A percentile compares a stretch with the other conserved stretches of the same genome.
These are phyloP conservation scores for Mucuna pruriens DNA, from an alignment of 306 rosid species.

Conservation along the genomic window DNA sequence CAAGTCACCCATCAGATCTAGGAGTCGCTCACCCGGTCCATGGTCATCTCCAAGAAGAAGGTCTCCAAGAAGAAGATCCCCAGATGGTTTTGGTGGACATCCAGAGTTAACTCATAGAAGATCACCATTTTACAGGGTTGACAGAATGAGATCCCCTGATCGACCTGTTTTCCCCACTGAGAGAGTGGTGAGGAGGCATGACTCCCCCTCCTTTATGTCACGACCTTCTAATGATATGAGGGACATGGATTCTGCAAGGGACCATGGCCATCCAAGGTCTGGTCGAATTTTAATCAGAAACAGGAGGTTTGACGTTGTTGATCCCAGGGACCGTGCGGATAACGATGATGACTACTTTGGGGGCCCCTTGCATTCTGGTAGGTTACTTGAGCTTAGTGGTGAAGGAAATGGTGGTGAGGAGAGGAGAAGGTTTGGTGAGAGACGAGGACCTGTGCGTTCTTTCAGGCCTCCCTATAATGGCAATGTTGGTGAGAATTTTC, in stretches of 20 bases:
- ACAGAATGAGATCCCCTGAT: conserved; percentile 86
- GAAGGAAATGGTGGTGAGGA: conserved; percentile 78
- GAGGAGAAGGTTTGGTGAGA: conserved; percentile 76
- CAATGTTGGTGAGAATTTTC: conserved; percentile 65
- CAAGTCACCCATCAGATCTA: conserved; percentile 76
- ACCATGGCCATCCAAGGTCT: conserved; percentile 72
- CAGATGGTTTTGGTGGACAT: conserved; percentile 75
- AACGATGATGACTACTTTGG: conserved; percentile 66
- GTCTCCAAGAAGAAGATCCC: conserved; percentile 86
- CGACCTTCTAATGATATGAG: conserved; percentile 68
- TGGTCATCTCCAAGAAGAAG: conserved; percentile 83
- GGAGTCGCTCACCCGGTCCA: conserved; percentile 79
- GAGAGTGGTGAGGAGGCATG: conserved; percentile 70
- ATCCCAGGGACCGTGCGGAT: conserved; percentile 68
- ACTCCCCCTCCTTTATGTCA: conserved; percentile 61
- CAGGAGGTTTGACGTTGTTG: conserved; percentile 72
- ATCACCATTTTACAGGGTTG: conserved; percentile 69
- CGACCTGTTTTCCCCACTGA: conserved; percentile 66
- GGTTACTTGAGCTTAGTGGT: conserved; percentile 56
- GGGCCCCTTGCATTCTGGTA: conserved; percentile 67
- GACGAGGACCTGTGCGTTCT: conserved; percentile 72
- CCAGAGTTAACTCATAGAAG: conserved; percentile 65
- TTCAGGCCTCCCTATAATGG: conserved; percentile 72
- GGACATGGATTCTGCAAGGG: conserved; percentile 76
- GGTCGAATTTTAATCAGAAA: conserved; percentile 61